These are phyloP conservation scores for Tuber microsphaerosporum DNA, from an alignment of 495 filamentous ascomycete species.

Conservation along the genomic window DNA sequence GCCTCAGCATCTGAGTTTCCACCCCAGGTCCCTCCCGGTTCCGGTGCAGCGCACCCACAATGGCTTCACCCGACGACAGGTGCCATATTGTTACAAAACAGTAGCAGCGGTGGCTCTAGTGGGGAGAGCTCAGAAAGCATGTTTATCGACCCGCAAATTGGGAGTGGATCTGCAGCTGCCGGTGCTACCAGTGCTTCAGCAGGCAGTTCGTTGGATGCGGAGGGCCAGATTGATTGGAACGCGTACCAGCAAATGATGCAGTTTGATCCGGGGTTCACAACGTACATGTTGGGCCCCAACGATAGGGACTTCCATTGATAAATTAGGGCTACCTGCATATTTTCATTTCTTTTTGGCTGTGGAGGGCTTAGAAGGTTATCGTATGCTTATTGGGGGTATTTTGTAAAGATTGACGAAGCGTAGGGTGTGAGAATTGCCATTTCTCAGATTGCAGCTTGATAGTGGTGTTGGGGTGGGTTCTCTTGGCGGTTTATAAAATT, in stretches of 20 bases:
- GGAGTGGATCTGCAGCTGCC: background rate
- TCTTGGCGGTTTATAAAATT: background rate
- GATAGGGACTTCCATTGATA: conserved; percentile 14
- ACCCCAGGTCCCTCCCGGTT: background rate
- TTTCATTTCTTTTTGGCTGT: background rate
- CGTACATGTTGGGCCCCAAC: conserved; percentile 31
- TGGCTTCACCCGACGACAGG: background rate
- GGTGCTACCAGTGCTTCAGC: background rate
- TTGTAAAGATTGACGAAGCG: background rate
- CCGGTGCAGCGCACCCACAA: background rate
- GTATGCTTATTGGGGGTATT: background rate
- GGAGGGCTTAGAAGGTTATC: background rate
- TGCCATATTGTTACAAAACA: background rate
- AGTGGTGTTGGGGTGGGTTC: background rate
- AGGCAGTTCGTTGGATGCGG: background rate
- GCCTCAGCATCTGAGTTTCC: background rate
- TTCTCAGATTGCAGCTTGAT: background rate
- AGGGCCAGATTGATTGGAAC: conserved; percentile 37
- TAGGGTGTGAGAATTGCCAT: background rate
- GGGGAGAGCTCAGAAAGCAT: conserved; percentile 11
- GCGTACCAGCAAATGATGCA: conserved; percentile 38
- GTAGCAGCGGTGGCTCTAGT: background rate
- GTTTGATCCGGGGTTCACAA: conserved; percentile 32
- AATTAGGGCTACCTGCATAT: background rate
- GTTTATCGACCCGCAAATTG: conserved; percentile 19